Percentiles rank a stretch among this genome's conserved stretches.
phyloP scores from a whole-genome alignment of 371 early-diverging fungal genomes.

The Coemansia sp. region DNA sequence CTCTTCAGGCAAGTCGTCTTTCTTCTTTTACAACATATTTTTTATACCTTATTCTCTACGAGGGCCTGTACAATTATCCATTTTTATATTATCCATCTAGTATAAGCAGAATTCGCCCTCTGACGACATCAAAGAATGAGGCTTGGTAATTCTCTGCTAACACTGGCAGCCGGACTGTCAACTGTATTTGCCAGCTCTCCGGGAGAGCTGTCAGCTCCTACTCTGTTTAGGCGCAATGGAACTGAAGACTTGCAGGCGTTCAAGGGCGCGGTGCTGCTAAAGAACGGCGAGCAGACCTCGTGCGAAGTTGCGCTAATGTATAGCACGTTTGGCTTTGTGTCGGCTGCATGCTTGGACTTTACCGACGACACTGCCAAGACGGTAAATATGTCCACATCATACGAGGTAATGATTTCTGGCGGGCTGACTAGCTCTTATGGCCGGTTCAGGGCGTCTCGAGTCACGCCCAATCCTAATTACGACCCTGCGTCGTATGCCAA shows the following conservation, averaged over 20 bases:
- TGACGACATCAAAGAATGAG: neutral
- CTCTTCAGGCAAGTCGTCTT: neutral
- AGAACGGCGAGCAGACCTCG: slow-evolving; percentile 42
- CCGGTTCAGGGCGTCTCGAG: slow-evolving; percentile 15
- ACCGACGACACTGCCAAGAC: slow-evolving; percentile 1
- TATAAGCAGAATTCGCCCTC: neutral
- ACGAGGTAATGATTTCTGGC: slow-evolving; percentile 25
- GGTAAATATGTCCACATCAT: slow-evolving; percentile 20
- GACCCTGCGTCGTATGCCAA: slow-evolving; percentile 43
- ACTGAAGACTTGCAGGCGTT: slow-evolving; percentile 30
- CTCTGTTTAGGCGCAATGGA: slow-evolving; percentile 11
- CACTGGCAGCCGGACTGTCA: slow-evolving; percentile 48
- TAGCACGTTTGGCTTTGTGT: slow-evolving; percentile 30
- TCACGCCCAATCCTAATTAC: slow-evolving; percentile 29
- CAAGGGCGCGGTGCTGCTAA: slow-evolving; percentile 40
- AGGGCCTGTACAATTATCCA: slow-evolving; percentile 4
- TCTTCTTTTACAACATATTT: slow-evolving; percentile 2
- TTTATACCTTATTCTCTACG: neutral
- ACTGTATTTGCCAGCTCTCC: slow-evolving; percentile 6
- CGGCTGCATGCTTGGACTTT: slow-evolving; percentile 39
- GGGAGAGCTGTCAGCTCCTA: neutral
- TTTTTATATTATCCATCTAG: neutral
- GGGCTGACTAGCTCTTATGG: slow-evolving; percentile 22
- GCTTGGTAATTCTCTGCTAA: slow-evolving; percentile 14
- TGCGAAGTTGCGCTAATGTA: slow-evolving; percentile 44